Evolutionary conservation across 371 early-diverging fungal genomes (phyloP).

Genomic region (Quaeritorhiza haematococci): DNA sequence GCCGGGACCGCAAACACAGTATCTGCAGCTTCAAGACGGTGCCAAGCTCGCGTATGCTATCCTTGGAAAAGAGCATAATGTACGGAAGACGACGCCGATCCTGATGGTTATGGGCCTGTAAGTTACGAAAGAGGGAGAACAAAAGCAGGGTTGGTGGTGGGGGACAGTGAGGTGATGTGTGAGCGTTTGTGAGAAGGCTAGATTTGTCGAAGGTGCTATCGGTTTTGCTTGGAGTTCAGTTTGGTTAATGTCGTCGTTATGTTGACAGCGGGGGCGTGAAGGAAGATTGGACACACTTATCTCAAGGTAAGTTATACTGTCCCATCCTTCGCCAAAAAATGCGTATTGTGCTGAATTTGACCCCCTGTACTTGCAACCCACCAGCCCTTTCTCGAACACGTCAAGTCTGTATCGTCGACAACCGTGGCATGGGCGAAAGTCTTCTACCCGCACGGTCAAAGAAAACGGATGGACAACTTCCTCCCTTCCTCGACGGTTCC

Average conservation of each 20-base stretch:
- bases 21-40: too few relatives aligned
- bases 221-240: not conserved
- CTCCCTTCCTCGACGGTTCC: not conserved
- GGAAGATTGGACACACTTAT: slow-evolving; percentile 9
- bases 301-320: slow-evolving; percentile 1
- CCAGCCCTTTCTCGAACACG: slow-evolving; percentile 3
- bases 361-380: not conserved
- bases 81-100: too few relatives aligned
- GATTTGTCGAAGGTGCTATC: too few relatives aligned
- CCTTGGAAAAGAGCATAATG: too few relatives aligned
- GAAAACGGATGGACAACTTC: too few relatives aligned
- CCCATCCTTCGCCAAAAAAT: too few relatives aligned
- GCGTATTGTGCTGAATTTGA: not conserved
- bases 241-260: not conserved
- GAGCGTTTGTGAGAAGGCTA: too few relatives aligned
- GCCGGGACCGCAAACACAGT: too few relatives aligned
- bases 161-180: too few relatives aligned
- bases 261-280: slow-evolving; percentile 2
- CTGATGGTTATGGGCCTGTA: slow-evolving; percentile 9
- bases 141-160: too few relatives aligned
- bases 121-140: too few relatives aligned
- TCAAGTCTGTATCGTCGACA: slow-evolving; percentile 10
- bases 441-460: not conserved
- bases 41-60: too few relatives aligned
- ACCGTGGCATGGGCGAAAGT: slow-evolving; percentile 18